Base-by-base conservation (phyloP, 2,329 filamentous ascomycete genomes). In the Colletotrichum cereale region DNA sequence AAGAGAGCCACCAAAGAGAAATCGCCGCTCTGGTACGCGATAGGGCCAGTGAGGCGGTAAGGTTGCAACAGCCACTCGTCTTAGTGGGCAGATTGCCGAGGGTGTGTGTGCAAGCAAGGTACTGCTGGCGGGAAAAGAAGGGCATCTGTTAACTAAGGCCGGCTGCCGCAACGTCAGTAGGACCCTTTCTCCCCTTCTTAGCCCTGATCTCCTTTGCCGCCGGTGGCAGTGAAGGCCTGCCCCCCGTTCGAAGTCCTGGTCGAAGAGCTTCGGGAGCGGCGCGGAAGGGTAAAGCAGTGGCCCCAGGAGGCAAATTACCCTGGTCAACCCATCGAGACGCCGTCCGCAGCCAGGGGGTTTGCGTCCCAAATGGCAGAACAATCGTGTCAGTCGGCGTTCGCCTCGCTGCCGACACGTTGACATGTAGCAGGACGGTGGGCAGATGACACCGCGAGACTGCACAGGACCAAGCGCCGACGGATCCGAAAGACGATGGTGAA, bases 71-170 rank as follows among this genome's bases (percentile, higher is more conserved):
- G 53, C 69, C 72, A 73, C 61, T 69, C 61, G 64, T 47, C 63
- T 36, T 56, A 57, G 65, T 69, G 56, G 65, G 60, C 61, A 73
- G 72, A 73, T 73, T 73, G 65, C 72, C 72, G 72, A 73, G 56
- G 16, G 38, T 2, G 42, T 18, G 56, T 48, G 66, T 58, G 50
- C 31, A 57, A 58, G 56, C 65, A 65, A 62, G 70, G 70, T 55
- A 66, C 38, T 47, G 50, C 42, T 53, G 64, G 68, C 48, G 58
- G 57, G 38, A 47, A 58, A 68, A 68, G 65, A 40, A 58, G 38
- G 26, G 52, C 57, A 58, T 31, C 47, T 52, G 53, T n/a, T 47
- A 52, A 21, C 31, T 18, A 48, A 71, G 44, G 44, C 31, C 36
- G 38, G 52, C 44, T 31, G 57, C 63, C 40, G 31, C 12, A n/a